Conservation (phyloP, 306 rosid species). For the Abrus pulchellus region DNA sequence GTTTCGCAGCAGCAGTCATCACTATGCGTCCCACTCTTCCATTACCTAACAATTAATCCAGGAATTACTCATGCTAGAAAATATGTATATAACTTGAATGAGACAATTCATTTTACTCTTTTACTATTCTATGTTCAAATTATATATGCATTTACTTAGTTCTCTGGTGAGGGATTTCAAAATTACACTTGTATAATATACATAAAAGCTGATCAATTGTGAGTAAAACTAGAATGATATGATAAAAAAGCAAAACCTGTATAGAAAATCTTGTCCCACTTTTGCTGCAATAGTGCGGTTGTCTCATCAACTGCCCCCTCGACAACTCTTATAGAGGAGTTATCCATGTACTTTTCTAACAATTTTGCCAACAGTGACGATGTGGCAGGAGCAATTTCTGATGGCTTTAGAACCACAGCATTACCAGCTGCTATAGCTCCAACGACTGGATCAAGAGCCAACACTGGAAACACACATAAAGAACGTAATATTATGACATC, state of each 20-base stretch:
- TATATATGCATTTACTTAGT: not conserved
- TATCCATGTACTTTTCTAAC: constrained; percentile 75
- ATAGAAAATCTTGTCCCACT: constrained; percentile 95
- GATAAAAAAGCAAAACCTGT: constrained; percentile 69
- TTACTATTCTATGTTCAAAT: not conserved
- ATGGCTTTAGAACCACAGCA: constrained; percentile 93
- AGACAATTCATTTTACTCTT: not conserved
- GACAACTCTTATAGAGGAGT: constrained; percentile 72
- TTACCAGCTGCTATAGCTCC: constrained; percentile 99
- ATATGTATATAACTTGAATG: not conserved
- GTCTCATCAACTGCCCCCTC: constrained; percentile 92
- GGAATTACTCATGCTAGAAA: not conserved
- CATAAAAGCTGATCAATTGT: constrained; percentile 1
- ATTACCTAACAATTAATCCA: constrained; percentile 61
- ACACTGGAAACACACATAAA: constrained; percentile 59
- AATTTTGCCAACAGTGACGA: constrained; percentile 79
- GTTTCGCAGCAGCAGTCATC: constrained; percentile 95
- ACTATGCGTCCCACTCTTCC: constrained; percentile 86
- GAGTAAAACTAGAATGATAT: constrained; percentile 37
- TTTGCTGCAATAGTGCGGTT: constrained; percentile 81
- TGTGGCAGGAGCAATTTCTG: constrained; percentile 86
- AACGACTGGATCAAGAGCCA: constrained; percentile 87
- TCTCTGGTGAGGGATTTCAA: not conserved
- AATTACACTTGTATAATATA: not conserved
- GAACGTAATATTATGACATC: not conserved